Evolutionary conservation across 1,139 yeast species (phyloP).

Genomic region (Geotrichum klebahnii): DNA sequence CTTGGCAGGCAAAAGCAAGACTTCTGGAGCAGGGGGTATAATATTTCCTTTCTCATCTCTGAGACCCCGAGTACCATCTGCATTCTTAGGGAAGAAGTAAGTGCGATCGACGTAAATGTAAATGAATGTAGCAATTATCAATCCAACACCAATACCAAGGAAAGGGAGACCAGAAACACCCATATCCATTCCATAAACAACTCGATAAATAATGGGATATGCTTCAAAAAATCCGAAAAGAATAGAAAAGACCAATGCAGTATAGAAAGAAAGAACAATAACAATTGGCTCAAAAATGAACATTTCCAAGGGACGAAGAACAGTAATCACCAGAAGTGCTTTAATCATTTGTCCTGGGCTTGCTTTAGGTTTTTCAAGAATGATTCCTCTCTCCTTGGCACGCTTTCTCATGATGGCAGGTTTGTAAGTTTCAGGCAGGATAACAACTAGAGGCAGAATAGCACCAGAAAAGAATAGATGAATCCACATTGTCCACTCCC

Average conservation of each 20-base stretch:
- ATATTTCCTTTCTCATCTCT: conserved; percentile 19
- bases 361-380: conserved; percentile 41
- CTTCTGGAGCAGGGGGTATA: conserved; percentile 19
- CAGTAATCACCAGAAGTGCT: conserved; percentile 40
- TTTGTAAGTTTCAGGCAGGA: conserved; percentile 66
- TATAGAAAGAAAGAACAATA: conserved; percentile 24
- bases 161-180: conserved; percentile 19
- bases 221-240: conserved; percentile 30
- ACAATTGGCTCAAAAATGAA: conserved; percentile 20
- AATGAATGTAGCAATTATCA: conserved; percentile 24
- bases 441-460: conserved; percentile 51
- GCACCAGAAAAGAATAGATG: conserved; percentile 67
- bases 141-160: conserved; percentile 33
- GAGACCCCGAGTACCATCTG: conserved; percentile 21
- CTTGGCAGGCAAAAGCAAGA: conserved; percentile 38
- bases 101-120: conserved; percentile 39
- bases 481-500: conserved; percentile 81
- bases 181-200: conserved; percentile 15
- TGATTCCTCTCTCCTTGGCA: conserved; percentile 56
- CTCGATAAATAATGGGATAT: conserved; percentile 28
- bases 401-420: conserved; percentile 54
- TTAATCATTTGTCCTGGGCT: conserved; percentile 37
- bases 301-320: conserved; percentile 21
- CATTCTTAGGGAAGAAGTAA: conserved; percentile 29
- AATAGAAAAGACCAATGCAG: conserved; percentile 22